phyloP scores from a whole-genome alignment of 2,329 filamentous ascomycete species.

The Fusarium penzigii region DNA sequence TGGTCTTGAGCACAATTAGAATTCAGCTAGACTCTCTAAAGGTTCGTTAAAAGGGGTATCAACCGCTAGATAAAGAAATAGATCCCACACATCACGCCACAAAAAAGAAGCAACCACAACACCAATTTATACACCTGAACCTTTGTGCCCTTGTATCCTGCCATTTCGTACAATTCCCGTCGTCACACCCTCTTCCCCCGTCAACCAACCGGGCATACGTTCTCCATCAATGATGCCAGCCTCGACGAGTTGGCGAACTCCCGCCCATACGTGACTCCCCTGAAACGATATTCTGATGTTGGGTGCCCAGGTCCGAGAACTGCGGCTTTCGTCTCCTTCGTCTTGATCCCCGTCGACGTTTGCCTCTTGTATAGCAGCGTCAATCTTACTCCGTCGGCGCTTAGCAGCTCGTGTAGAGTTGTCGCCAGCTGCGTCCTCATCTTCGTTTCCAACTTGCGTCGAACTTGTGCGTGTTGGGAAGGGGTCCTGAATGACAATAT shows the following conservation, averaged over 20 bases:
- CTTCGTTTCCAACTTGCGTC: slow-evolving; percentile 25
- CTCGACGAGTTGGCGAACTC: slow-evolving; percentile 76
- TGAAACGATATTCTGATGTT: slow-evolving; percentile 66
- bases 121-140: slow-evolving; percentile 49
- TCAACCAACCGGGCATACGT: slow-evolving; percentile 88
- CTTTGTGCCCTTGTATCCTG: slow-evolving; percentile 60
- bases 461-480: slow-evolving; percentile 42
- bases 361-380: slow-evolving; percentile 35
- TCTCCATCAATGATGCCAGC: slow-evolving; percentile 73
- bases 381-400: slow-evolving; percentile 37
- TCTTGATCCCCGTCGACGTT: slow-evolving; percentile 23
- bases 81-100: slow-evolving; percentile 18
- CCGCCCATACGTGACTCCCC: slow-evolving; percentile 78
- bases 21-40: slow-evolving; percentile 4
- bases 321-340: slow-evolving; percentile 26
- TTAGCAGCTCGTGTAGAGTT: slow-evolving; percentile 8
- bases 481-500: slow-evolving; percentile 59
- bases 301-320: slow-evolving; percentile 34
- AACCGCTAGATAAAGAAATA: slow-evolving; percentile 30
- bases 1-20: slow-evolving; percentile 53
- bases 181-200: slow-evolving; percentile 80
- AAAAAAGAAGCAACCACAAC: slow-evolving; percentile 8
- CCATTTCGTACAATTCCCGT: slow-evolving; percentile 69
- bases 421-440: slow-evolving; percentile 17
- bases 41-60: slow-evolving; percentile 30